Evolutionary conservation across 2,329 filamentous ascomycete species (phyloP).

Genomic region (Beauveria brongniartii): DNA sequence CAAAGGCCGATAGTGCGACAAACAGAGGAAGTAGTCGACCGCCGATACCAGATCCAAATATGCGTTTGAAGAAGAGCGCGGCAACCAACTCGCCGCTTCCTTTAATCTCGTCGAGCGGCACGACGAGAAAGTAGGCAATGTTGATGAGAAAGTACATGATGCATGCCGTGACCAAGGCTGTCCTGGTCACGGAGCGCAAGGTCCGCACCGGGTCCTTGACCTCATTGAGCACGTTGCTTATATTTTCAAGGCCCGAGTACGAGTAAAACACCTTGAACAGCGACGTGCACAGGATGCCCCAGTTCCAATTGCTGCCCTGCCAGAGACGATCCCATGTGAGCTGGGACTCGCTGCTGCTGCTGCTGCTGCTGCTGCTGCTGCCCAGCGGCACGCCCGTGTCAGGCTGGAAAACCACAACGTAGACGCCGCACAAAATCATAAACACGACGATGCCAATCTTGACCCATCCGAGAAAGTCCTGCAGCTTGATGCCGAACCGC

Average conservation of each 20-base stretch:
- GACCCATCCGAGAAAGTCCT: slow-evolving; percentile 54
- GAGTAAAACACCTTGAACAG: slow-evolving; percentile 64
- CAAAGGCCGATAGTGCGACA: slow-evolving; percentile 58
- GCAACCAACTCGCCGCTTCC: slow-evolving; percentile 59
- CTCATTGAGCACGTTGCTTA: slow-evolving; percentile 65
- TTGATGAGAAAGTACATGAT: slow-evolving; percentile 61
- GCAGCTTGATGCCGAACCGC: slow-evolving; percentile 47
- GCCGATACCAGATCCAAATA: slow-evolving; percentile 53
- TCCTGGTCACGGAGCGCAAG: slow-evolving; percentile 51
- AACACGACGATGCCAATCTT: slow-evolving; percentile 53
- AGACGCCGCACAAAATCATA: slow-evolving; percentile 53
- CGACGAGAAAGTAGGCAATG: slow-evolving; percentile 52
- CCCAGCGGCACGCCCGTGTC: slow-evolving; percentile 11
- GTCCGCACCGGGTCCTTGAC: slow-evolving; percentile 61
- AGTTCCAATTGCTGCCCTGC: slow-evolving; percentile 60
- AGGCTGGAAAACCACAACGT: slow-evolving; percentile 44
- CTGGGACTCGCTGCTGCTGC: slow-evolving; percentile 1
- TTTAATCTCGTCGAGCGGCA: slow-evolving; percentile 60
- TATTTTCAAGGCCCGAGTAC: slow-evolving; percentile 57
- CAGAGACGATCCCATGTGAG: slow-evolving; percentile 47
- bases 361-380: no score
- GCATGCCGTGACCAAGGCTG: slow-evolving; percentile 53
- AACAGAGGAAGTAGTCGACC: slow-evolving; percentile 51
- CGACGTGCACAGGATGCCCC: slow-evolving; percentile 57
- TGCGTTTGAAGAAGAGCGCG: slow-evolving; percentile 56